These are phyloP conservation scores for Fusarium pseudonygamai DNA, from an alignment of 2,329 filamentous ascomycete species.

Conservation along the genomic window DNA sequence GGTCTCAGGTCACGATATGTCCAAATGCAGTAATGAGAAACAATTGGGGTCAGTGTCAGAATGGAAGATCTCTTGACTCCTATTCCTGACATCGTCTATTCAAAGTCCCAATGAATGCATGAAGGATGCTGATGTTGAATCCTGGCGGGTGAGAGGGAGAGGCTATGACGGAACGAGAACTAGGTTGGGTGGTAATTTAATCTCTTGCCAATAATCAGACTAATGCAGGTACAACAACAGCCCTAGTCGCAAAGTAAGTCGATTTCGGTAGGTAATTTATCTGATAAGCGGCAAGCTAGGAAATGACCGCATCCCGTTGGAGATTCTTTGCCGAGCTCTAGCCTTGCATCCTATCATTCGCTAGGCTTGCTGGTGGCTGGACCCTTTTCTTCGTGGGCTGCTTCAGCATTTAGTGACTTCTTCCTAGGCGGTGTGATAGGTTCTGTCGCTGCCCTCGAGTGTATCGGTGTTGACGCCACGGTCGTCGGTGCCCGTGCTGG, in stretches of 20 bases:
- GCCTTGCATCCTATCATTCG: conserved; percentile 19
- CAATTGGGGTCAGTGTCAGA: conserved; percentile 6
- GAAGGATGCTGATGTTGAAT: not conserved
- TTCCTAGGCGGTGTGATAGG: conserved; percentile 12
- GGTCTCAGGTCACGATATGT: conserved; percentile 13
- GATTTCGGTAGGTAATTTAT: conserved; percentile 27
- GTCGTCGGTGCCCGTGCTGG: not conserved
- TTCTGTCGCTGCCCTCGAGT: not conserved
- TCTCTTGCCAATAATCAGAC: conserved; percentile 20
- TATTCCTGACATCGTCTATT: not conserved
- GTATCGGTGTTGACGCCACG: not conserved
- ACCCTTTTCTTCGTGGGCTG: conserved; percentile 17
- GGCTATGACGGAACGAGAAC: conserved; percentile 3
- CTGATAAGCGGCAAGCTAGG: conserved; percentile 21
- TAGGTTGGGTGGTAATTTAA: conserved; percentile 24
- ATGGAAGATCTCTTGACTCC: conserved; percentile 20
- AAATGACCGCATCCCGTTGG: conserved; percentile 24
- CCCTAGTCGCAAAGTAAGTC: conserved; percentile 20
- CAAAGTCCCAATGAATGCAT: not conserved
- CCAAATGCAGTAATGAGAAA: conserved; percentile 2
- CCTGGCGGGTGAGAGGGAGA: not conserved
- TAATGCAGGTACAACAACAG: conserved; percentile 34
- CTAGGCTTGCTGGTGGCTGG: conserved; percentile 7
- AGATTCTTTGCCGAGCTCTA: not conserved
- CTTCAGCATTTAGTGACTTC: not conserved